Conservation (phyloP, 129 eudicot species). For the carrot (Daucus carota) region DH1_v3.0 NC_030386.2:16991001-16991500, state of each 20-base stretch:
- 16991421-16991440: constrained; percentile 6
- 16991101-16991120: background rate
- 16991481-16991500: background rate
- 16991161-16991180: too few species aligned
- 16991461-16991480: constrained; percentile 7
- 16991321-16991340: background rate
- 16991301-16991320: too few species aligned
- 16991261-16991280: too few species aligned
- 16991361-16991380: background rate
- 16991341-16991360: constrained; percentile 7
- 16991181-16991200: too few species aligned
- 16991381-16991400: background rate
- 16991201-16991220: too few species aligned
- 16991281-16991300: too few species aligned
- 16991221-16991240: too few species aligned
- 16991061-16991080: background rate
- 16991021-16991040: too few species aligned
- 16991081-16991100: background rate
- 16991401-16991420: constrained; percentile 9
- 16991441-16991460: constrained; percentile 1
- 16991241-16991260: too few species aligned
- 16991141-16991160: too few species aligned
- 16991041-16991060: background rate
- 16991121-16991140: too few species aligned
- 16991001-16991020: too few species aligned